These are phyloP conservation scores for Beta vulgaris DNA, from an alignment of 148 eudicot genomes.

Conservation along the genomic window DNA sequence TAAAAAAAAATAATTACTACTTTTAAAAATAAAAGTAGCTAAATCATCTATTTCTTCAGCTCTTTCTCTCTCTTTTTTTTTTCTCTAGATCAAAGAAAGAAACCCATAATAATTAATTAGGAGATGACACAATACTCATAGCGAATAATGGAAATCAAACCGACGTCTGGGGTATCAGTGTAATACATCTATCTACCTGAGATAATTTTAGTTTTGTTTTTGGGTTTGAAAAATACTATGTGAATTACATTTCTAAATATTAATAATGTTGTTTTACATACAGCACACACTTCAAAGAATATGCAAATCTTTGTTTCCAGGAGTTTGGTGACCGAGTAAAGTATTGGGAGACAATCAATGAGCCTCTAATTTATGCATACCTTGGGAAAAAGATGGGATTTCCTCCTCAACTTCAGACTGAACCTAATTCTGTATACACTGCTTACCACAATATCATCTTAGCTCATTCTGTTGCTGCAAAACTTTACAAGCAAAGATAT, in stretches of 20 bases:
- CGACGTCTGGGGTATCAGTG: too few species aligned
- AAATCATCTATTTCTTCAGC: too few species aligned
- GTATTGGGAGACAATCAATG: background rate
- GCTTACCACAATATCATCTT: background rate
- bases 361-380: background rate
- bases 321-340: constrained; percentile 1
- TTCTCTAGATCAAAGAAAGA: too few species aligned
- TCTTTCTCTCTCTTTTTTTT: too few species aligned
- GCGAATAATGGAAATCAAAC: too few species aligned
- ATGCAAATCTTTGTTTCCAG: background rate
- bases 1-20: too few species aligned
- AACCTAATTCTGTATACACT: background rate
- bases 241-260: background rate
- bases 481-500: background rate
- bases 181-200: too few species aligned
- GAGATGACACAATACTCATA: too few species aligned
- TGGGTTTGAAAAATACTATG: too few species aligned
- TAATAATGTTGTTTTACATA: background rate
- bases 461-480: background rate
- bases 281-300: background rate
- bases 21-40: too few species aligned
- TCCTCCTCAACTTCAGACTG: background rate
- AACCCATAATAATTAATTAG: too few species aligned
- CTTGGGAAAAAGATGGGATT: background rate
- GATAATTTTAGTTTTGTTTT: too few species aligned